Percentiles rank a stretch among this genome's conserved stretches.
phyloP scores from a whole-genome alignment of 2,329 filamentous ascomycete species.

The Pseudonectria foliicola region DNA sequence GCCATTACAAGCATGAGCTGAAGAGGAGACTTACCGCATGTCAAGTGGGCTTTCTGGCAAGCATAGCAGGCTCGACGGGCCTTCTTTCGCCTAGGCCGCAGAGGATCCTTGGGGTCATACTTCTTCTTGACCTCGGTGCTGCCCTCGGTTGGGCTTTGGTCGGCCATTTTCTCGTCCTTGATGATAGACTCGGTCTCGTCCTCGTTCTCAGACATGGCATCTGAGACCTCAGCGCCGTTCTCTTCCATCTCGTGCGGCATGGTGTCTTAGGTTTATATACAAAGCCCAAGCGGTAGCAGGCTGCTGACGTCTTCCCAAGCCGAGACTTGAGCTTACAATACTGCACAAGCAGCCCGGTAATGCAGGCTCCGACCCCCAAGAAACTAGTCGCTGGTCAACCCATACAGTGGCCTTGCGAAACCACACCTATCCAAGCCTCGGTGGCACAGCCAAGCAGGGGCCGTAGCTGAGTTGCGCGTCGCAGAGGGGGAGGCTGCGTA shows the following conservation, averaged over 20 bases:
- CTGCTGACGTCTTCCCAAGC: conserved; percentile 14
- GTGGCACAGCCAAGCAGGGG: conserved; percentile 25
- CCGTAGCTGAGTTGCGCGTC: conserved; percentile 1
- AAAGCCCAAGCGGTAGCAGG: conserved; percentile 12
- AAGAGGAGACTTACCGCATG: conserved; percentile 72
- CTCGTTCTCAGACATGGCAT: conserved; percentile 53
- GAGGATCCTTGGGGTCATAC: conserved; percentile 79
- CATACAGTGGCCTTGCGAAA: conserved; percentile 24
- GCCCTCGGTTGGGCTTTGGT: conserved; percentile 39
- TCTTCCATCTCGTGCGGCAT: conserved; percentile 50
- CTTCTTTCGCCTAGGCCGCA: conserved; percentile 88
- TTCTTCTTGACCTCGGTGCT: conserved; percentile 56
- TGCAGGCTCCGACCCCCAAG: conserved; percentile 25
- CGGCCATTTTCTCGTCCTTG: conserved; percentile 44
- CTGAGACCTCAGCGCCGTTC: conserved; percentile 49
- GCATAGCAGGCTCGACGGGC: conserved; percentile 91
- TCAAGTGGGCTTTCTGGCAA: conserved; percentile 94
- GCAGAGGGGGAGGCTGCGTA: no score
- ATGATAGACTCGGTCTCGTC: conserved; percentile 41
- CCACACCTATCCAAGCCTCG: conserved; percentile 26
- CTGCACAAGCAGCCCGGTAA: conserved; percentile 25
- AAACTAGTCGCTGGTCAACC: conserved; percentile 18
- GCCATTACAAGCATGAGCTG: not conserved
- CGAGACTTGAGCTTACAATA: conserved; percentile 10
- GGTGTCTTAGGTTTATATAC: conserved; percentile 45